These are phyloP conservation scores for Zea luxurians DNA, from an alignment of 176 grass and related monocot species.

Conservation along the genomic window DNA sequence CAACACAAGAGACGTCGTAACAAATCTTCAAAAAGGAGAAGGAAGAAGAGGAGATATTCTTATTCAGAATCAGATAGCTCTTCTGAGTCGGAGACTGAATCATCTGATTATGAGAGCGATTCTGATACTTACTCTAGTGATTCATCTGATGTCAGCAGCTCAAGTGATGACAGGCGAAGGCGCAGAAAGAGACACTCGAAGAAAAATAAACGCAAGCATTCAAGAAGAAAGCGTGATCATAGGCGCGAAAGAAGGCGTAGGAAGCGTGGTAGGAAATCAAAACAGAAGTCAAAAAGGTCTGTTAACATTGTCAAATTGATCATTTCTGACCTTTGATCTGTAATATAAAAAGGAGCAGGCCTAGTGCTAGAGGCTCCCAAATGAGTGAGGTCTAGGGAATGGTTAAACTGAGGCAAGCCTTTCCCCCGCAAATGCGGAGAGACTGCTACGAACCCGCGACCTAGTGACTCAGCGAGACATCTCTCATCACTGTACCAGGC, in stretches of 20 bases:
- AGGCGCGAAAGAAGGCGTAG: conserved; percentile 71
- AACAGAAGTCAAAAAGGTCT: conserved; percentile 66
- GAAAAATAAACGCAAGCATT: conserved; percentile 69
- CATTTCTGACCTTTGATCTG: conserved; percentile 1
- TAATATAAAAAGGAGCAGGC: not conserved
- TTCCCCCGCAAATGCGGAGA: too few species aligned
- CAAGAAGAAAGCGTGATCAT: conserved; percentile 73
- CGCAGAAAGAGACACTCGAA: conserved; percentile 62
- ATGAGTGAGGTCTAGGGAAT: too few species aligned
- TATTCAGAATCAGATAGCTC: conserved; percentile 87
- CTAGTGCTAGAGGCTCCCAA: too few species aligned
- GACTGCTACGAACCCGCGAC: too few species aligned
- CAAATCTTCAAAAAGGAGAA: conserved; percentile 82
- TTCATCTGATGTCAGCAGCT: conserved; percentile 78
- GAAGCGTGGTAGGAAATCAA: conserved; percentile 79
- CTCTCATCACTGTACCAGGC: too few species aligned
- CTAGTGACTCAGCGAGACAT: too few species aligned
- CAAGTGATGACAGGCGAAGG: conserved; percentile 79
- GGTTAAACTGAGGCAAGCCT: too few species aligned
- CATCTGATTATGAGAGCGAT: conserved; percentile 70
- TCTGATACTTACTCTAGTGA: conserved; percentile 76
- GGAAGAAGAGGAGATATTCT: conserved; percentile 75
- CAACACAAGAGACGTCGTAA: conserved; percentile 51
- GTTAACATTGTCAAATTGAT: conserved; percentile 22
- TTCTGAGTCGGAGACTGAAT: conserved; percentile 67